phyloP scores from a whole-genome alignment of 2,329 filamentous ascomycete species.

The Colletotrichum godetiae region DNA sequence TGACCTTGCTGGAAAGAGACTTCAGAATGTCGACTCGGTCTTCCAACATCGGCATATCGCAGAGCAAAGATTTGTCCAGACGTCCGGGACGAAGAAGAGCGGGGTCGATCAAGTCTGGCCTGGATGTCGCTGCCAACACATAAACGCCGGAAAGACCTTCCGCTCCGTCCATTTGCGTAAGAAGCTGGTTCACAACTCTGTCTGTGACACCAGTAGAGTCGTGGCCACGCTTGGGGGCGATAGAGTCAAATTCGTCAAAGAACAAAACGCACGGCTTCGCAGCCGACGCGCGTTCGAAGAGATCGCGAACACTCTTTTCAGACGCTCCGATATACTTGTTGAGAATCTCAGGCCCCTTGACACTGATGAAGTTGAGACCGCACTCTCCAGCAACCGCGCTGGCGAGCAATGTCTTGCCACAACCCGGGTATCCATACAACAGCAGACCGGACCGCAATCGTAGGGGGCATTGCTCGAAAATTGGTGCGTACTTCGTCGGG shows the following conservation, averaged over 20 bases:
- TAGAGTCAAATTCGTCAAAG: slow-evolving; percentile 98
- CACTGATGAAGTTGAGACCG: slow-evolving; percentile 96
- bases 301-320: slow-evolving; percentile 93
- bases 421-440: slow-evolving; percentile 94
- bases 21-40: slow-evolving; percentile 90
- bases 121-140: slow-evolving; percentile 91
- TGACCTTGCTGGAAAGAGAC: slow-evolving; percentile 85
- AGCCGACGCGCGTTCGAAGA: slow-evolving; percentile 92
- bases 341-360: slow-evolving; percentile 97
- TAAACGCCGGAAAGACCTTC: slow-evolving; percentile 96
- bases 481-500: slow-evolving; percentile 96
- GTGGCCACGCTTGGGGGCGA: slow-evolving; percentile 95
- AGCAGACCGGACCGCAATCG: slow-evolving; percentile 93
- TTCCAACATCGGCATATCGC: slow-evolving; percentile 83
- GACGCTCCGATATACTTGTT: slow-evolving; percentile 99
- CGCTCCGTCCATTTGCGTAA: slow-evolving; percentile 99
- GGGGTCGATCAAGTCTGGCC: slow-evolving; percentile 95
- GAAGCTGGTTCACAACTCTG: slow-evolving; percentile 95
- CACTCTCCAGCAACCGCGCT: slow-evolving; percentile 98
- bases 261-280: slow-evolving; percentile 95
- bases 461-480: slow-evolving; percentile 95
- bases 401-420: slow-evolving; percentile 94
- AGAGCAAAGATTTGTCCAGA: slow-evolving; percentile 92
- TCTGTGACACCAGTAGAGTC: slow-evolving; percentile 99
- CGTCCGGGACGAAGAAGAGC: slow-evolving; percentile 91